phyloP scores from a whole-genome alignment of 345 rosid genomes.

The Cardamine resedifolia region DNA sequence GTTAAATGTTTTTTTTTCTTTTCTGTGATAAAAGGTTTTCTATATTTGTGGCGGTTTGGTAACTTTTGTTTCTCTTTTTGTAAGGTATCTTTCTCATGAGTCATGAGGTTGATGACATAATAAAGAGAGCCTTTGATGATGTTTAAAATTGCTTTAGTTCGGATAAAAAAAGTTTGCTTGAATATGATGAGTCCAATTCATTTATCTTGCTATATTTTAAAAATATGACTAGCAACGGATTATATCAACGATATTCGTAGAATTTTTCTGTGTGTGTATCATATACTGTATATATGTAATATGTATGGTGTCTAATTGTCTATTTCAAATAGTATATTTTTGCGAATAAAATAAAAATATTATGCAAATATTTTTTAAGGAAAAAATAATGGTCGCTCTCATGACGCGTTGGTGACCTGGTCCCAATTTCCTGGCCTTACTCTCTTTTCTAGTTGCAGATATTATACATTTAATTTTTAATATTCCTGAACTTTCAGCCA shows the following conservation, averaged over 20 bases:
- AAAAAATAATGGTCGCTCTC: slow-evolving; percentile 30
- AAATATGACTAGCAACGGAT: neutral
- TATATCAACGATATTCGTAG: slow-evolving; percentile 13
- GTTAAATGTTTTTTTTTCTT: neutral
- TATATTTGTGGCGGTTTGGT: slow-evolving; percentile 21
- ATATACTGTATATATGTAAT: too few species aligned
- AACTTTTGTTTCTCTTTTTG: slow-evolving; percentile 32
- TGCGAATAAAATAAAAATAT: neutral
- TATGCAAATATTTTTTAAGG: neutral
- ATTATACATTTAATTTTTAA: neutral
- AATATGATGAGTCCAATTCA: slow-evolving; percentile 13
- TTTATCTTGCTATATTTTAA: neutral
- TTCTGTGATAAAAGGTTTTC: neutral
- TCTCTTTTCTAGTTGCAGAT: slow-evolving; percentile 34
- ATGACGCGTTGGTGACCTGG: slow-evolving; percentile 45
- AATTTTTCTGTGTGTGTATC: neutral
- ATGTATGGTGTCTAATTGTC: slow-evolving; percentile 9
- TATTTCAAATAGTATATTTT: neutral
- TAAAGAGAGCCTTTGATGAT: slow-evolving; percentile 23
- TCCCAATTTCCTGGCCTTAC: slow-evolving; percentile 34
- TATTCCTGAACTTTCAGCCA: slow-evolving; percentile 6
- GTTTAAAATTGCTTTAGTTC: slow-evolving; percentile 13
- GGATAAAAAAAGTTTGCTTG: neutral
- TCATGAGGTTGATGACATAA: slow-evolving; percentile 28
- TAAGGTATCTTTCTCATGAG: slow-evolving; percentile 33